These are phyloP conservation scores for Podaxis carcinomalis DNA, from an alignment of 768 basidiomycete species.

Conservation along the genomic window DNA sequence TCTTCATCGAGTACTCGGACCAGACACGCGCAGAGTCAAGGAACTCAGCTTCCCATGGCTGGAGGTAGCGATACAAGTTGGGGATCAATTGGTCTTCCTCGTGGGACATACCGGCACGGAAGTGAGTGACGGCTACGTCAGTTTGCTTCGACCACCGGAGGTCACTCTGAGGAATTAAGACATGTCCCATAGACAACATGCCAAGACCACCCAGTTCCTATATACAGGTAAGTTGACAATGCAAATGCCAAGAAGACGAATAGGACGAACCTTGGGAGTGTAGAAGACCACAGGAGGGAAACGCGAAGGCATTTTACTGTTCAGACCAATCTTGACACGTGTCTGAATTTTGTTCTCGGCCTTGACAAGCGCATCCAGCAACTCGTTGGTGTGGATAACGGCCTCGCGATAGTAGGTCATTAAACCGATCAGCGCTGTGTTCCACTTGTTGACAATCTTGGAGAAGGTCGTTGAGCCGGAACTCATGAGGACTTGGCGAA, in stretches of 20 bases:
- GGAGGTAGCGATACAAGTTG: slow-evolving; percentile 93
- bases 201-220: slow-evolving; percentile 95
- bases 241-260: background rate
- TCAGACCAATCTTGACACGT: slow-evolving; percentile 98
- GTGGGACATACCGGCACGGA: slow-evolving; percentile 98
- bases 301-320: slow-evolving; percentile 99
- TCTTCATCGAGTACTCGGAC: slow-evolving; percentile 99
- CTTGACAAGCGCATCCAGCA: slow-evolving; percentile 94
- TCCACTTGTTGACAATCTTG: slow-evolving; percentile 99
- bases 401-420: slow-evolving; percentile 99
- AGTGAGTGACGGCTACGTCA: slow-evolving; percentile 78
- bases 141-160: slow-evolving; percentile 98
- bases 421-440: slow-evolving; percentile 89
- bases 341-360: slow-evolving; percentile 99
- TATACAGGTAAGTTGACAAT: slow-evolving; percentile 1
- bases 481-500: slow-evolving; percentile 95
- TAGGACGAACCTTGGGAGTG: slow-evolving; percentile 70
- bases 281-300: slow-evolving; percentile 97
- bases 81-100: slow-evolving; percentile 95
- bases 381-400: slow-evolving; percentile 94
- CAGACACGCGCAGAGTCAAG: slow-evolving; percentile 97
- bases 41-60: slow-evolving; percentile 98
- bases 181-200: slow-evolving; percentile 99
- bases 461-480: slow-evolving; percentile 98
- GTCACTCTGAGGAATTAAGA: slow-evolving; percentile 96